A percentile compares a stretch with the other conserved stretches of the same genome.
These are phyloP conservation scores for Russula virescens DNA, from an alignment of 768 basidiomycete genomes.

Conservation along the genomic window DNA sequence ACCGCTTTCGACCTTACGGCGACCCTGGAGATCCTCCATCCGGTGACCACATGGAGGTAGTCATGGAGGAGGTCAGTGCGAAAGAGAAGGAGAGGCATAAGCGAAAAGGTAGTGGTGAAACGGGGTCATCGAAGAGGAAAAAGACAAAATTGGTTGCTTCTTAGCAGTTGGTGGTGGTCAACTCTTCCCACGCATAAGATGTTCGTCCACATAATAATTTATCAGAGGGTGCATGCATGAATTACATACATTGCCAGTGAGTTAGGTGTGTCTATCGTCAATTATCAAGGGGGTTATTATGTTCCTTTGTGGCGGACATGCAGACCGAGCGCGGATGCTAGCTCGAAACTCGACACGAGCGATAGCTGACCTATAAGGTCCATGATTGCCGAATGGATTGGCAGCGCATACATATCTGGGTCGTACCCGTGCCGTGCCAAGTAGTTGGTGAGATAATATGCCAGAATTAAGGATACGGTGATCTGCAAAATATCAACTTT, in stretches of 20 bases:
- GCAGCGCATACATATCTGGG: slow-evolving; percentile 92
- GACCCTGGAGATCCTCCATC: slow-evolving; percentile 8
- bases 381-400: slow-evolving; percentile 84
- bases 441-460: slow-evolving; percentile 59
- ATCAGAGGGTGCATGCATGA: background rate
- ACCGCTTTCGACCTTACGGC: slow-evolving; percentile 22
- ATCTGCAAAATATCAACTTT: slow-evolving; percentile 42
- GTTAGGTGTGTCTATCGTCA: background rate
- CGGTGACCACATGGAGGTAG: background rate
- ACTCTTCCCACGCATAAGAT: background rate
- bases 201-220: background rate
- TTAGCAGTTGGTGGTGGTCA: background rate
- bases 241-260: background rate
- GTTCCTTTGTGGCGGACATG: slow-evolving; percentile 24
- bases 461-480: slow-evolving; percentile 59
- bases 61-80: background rate
- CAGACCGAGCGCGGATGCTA: slow-evolving; percentile 46
- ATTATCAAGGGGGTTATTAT: background rate
- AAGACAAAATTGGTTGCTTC: slow-evolving; percentile 10
- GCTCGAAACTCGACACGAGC: slow-evolving; percentile 68
- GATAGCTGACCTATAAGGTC: slow-evolving; percentile 80
- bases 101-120: slow-evolving; percentile 7
- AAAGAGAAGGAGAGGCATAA: slow-evolving; percentile 9
- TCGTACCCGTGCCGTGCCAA: slow-evolving; percentile 76
- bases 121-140: slow-evolving; percentile 20